A percentile compares a stretch with the other conserved stretches of the same genome.
Conservation (phyloP, 1,284 basidiomycete genomes). For the Fomes fomentarius region DNA sequence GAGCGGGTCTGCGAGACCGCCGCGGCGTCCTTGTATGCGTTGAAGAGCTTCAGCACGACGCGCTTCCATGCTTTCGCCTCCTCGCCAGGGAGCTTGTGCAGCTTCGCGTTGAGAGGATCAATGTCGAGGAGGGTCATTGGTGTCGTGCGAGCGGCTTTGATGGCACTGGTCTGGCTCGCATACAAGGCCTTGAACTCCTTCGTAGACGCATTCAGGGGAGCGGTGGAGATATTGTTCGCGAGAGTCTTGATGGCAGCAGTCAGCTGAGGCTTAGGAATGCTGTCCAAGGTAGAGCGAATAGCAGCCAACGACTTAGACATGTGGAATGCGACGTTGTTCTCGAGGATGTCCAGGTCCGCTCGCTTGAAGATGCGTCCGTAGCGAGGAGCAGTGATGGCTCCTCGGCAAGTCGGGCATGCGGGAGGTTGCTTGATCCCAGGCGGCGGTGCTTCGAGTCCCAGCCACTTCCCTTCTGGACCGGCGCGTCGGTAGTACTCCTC, state of each 20-base stretch:
- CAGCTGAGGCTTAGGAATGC: conserved; percentile 7
- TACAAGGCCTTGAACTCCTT: conserved; percentile 17
- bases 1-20: conserved; percentile 46
- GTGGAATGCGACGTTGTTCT: conserved; percentile 58
- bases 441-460: conserved; percentile 44
- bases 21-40: conserved; percentile 40
- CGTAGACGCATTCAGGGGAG: conserved; percentile 9
- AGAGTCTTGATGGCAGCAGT: background rate
- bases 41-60: conserved; percentile 34
- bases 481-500: conserved; percentile 51
- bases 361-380: conserved; percentile 66
- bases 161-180: conserved; percentile 7
- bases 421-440: conserved; percentile 48
- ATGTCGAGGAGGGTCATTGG: conserved; percentile 21
- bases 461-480: conserved; percentile 40
- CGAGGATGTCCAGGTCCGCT: conserved; percentile 62
- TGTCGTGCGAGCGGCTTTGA: conserved; percentile 22
- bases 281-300: conserved; percentile 32
- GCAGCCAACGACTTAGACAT: conserved; percentile 48
- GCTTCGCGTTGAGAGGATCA: conserved; percentile 16
- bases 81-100: conserved; percentile 37
- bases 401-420: conserved; percentile 58
- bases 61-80: conserved; percentile 42
- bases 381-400: conserved; percentile 51
- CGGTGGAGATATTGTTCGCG: background rate